Evolutionary conservation across 306 rosid species (phyloP).

Genomic region (Castanospermum australe): DNA sequence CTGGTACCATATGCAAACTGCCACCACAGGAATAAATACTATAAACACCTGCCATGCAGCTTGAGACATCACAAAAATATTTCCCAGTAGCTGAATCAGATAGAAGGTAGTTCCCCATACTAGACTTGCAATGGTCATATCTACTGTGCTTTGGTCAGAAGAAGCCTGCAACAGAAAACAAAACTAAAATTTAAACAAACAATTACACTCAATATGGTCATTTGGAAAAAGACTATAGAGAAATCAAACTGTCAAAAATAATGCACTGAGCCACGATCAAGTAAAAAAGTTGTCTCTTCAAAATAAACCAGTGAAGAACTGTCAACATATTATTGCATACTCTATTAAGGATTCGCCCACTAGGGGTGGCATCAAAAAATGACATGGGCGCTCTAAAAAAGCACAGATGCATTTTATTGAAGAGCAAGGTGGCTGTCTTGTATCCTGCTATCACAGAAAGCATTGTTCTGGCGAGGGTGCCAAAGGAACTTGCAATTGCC

Average conservation of each 20-base stretch:
- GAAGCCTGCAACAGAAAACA: constrained; percentile 38
- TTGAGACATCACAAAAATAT: constrained; percentile 37
- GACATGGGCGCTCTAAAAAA: constrained; percentile 72
- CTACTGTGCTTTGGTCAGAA: constrained; percentile 40
- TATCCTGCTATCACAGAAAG: constrained; percentile 48
- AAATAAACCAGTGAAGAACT: constrained; percentile 40
- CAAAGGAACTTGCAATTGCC: constrained; percentile 53
- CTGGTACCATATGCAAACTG: constrained; percentile 46
- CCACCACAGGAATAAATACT: constrained; percentile 46
- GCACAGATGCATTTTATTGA: constrained; percentile 56
- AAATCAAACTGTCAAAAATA: neutral
- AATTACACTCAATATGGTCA: neutral
- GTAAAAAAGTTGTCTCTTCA: too few species aligned
- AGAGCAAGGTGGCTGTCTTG: constrained; percentile 61
- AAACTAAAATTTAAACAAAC: neutral
- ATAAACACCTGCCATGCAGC: constrained; percentile 44
- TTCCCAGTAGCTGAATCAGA: constrained; percentile 25
- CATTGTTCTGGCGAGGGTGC: constrained; percentile 35
- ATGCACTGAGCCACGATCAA: too few species aligned
- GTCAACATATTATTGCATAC: constrained; percentile 29
- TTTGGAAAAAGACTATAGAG: neutral
- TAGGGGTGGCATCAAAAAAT: constrained; percentile 71
- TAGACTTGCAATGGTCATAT: constrained; percentile 13
- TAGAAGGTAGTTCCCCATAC: neutral
- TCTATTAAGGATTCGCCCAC: constrained; percentile 63